A percentile compares a stretch with the other conserved stretches of the same genome.
Conservation (phyloP, 495 filamentous ascomycete genomes). For the Xylaria sp. region DNA sequence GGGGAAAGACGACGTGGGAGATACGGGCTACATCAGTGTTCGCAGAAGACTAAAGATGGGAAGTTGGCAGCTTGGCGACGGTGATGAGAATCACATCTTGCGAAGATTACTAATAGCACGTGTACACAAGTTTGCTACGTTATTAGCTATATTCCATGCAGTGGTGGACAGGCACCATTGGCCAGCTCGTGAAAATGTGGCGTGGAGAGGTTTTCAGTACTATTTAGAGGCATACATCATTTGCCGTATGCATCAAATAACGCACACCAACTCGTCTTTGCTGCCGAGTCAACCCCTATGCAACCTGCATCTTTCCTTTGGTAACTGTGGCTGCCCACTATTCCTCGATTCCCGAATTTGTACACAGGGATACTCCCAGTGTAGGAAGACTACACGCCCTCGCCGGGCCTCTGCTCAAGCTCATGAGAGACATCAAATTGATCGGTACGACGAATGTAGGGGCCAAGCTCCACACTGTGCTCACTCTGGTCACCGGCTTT, state of each 20-base stretch:
- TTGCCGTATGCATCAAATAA: no score
- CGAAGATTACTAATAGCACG: neutral
- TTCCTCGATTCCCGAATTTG: no score
- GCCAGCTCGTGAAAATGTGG: neutral
- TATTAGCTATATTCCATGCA: neutral
- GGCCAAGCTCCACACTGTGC: neutral
- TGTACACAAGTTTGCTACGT: neutral
- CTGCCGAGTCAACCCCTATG: no score
- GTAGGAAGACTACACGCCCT: neutral
- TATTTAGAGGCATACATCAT: neutral
- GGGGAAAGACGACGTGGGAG: neutral
- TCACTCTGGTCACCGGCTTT: neutral
- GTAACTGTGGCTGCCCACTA: no score
- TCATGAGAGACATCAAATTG: neutral
- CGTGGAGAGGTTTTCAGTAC: neutral
- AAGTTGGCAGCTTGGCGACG: neutral
- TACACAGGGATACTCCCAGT: no score
- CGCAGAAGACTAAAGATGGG: neutral
- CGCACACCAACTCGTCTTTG: no score
- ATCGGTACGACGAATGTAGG: neutral
- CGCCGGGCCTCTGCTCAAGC: neutral
- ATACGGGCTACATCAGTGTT: neutral
- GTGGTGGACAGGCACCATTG: neutral
- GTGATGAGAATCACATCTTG: neutral
- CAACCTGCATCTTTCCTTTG: no score